Conservation (phyloP, 2,329 filamentous ascomycete species). For the Pseudocercospora crystallina region DNA sequence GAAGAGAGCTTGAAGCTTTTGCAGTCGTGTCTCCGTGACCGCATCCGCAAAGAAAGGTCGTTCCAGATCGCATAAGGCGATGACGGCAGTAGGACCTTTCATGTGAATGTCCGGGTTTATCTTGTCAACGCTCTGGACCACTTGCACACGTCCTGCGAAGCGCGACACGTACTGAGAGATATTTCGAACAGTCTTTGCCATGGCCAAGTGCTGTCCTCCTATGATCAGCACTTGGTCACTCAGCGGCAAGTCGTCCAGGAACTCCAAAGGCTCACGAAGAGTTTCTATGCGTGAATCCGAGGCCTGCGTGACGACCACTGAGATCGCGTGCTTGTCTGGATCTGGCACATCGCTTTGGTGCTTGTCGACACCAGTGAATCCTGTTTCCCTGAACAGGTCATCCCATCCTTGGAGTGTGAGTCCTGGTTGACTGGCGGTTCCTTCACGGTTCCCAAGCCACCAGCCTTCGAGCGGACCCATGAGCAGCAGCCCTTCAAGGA, state of each 20-base stretch:
- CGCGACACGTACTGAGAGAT: constrained; percentile 18
- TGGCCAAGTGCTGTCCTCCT: constrained; percentile 16
- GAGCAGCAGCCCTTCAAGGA: constrained; percentile 13
- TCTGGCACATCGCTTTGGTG: constrained; percentile 19
- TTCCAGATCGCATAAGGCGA: constrained; percentile 21
- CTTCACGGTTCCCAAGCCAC: constrained; percentile 30
- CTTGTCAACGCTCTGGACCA: constrained; percentile 17
- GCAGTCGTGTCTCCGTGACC: constrained; percentile 10
- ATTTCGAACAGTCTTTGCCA: constrained; percentile 15
- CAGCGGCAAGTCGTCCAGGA: constrained; percentile 15
- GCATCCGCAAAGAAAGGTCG: constrained; percentile 19
- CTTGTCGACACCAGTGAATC: constrained; percentile 38
- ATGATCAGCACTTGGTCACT: constrained; percentile 21
- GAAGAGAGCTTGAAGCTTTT: constrained; percentile 19
- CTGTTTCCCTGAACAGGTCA: constrained; percentile 29
- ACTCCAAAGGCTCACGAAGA: constrained; percentile 19
- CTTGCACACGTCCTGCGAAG: constrained; percentile 18
- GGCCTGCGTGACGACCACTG: constrained; percentile 20
- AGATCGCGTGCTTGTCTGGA: constrained; percentile 14
- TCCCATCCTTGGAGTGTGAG: constrained; percentile 35
- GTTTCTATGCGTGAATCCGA: constrained; percentile 17
- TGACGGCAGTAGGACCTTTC: constrained; percentile 11
- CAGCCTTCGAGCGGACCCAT: constrained; percentile 20
- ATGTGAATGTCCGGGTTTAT: constrained; percentile 14
- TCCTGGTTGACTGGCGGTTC: constrained; percentile 29